Conservation (phyloP, 2,329 filamentous ascomycete species). For the Aureobasidium sp. region DNA sequence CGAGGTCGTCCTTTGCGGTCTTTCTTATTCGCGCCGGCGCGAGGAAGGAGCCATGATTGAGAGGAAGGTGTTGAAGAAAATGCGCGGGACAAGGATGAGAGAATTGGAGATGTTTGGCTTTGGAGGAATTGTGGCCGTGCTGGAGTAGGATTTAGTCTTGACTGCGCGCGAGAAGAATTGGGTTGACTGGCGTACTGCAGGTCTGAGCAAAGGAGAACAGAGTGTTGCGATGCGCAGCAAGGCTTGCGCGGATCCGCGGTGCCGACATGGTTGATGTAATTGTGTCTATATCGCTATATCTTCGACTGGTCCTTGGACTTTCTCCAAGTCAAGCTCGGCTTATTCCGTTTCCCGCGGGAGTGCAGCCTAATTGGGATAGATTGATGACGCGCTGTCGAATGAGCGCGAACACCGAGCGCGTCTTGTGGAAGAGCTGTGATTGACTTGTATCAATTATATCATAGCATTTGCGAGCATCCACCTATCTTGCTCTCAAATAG, state of each 20-base stretch:
- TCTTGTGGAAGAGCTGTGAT: not conserved
- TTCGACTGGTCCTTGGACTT: constrained; percentile 2
- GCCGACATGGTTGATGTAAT: constrained; percentile 32
- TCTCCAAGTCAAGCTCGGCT: not conserved
- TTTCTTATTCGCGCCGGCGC: constrained; percentile 73
- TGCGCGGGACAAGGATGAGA: constrained; percentile 48
- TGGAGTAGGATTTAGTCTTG: constrained; percentile 8
- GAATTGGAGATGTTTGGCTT: constrained; percentile 22
- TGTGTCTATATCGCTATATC: constrained; percentile 4
- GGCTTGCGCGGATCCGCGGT: constrained; percentile 31
- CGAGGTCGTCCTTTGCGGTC: constrained; percentile 80
- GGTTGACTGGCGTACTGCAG: constrained; percentile 16
- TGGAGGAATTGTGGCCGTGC: constrained; percentile 5
- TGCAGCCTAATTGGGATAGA: constrained; percentile 3
- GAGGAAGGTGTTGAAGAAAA: constrained; percentile 64
- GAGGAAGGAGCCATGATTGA: constrained; percentile 75
- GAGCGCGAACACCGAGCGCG: constrained; percentile 1
- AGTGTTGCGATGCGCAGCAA: constrained; percentile 24
- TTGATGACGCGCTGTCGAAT: constrained; percentile 9
- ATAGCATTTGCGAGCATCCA: not conserved
- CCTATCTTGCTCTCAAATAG: not conserved
- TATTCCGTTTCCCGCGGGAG: constrained; percentile 5
- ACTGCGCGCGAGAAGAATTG: constrained; percentile 8
- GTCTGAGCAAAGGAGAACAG: constrained; percentile 1
- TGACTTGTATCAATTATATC: not conserved